Base-by-base conservation (phyloP, 116 monocot genomes). In the Dioscorea cayenensis region DNA sequence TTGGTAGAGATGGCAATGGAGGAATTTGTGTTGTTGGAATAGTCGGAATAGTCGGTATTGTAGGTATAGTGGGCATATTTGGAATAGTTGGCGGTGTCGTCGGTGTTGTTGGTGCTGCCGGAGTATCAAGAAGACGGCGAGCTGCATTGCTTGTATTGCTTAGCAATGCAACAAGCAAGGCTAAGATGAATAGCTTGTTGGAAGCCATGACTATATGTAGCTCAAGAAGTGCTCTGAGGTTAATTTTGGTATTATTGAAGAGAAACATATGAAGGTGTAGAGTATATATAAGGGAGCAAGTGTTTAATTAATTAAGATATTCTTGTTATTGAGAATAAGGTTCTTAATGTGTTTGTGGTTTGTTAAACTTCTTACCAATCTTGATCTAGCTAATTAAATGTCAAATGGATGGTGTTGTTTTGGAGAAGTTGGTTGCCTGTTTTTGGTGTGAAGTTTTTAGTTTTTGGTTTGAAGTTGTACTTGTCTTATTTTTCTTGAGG, bases 101-200 rank as follows among this genome's bases (percentile, higher is more conserved):
- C 32, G 32, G 32, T 32, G 32, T 32, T 32, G 32, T 32, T 2
- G 2, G 32, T 2, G 43, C 43, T 1, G 43, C 43, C 7, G 69
- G 49, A 51, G 69, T 69, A 25, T 69, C 69, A 4, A 69, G 51
- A 23, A 69, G 69, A 25, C 14, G 69, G 69, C 69, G 69, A 9
- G 69, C 49, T 17, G 51, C 69, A 17, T 10, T 8, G 27, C 69
- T 22, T 23, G 10, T 23, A 18, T 69, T 22, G 18, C 22, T 27
- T 49, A 49, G 49, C 69, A 69, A 6, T 11, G 49, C 20, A 14
- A 18, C 28, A 23, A 69, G 6, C 16, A 55, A 18, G 16, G 55
- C 55, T n/a, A 55, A 16, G 55, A 55, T 1, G 16, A 55, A 55
- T 14, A 12, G 17, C n/a, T n/a, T 55, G 18, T 16, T 12, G 2